Base-by-base conservation (phyloP, 2,329 filamentous ascomycete species). In the Claviceps cyperi region DNA sequence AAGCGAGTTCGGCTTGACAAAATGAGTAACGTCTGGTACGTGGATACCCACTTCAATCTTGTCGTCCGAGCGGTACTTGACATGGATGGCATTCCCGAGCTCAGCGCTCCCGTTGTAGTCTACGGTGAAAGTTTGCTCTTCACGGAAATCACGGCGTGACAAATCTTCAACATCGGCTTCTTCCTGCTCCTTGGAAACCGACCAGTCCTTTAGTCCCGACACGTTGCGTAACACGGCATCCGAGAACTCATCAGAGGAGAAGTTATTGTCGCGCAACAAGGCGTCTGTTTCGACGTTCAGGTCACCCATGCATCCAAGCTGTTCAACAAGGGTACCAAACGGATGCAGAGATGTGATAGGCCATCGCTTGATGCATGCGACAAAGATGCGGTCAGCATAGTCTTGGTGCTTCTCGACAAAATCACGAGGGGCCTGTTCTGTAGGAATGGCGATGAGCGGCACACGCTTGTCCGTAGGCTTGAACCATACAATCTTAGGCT, bases 401-500 rank as follows among this genome's bases (percentile, higher is more conserved):
- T 96, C 88, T 66, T 95, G 88, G 66, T 98, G 92, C 68, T 92
- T 95, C 73, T 98, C 92, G 28, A 98, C 92, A 60, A 98, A 98
- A 69, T 97, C 92, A 37, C 89, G 84, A 19, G 92, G 92, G 8
- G 92, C 92, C 69, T 98, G 92, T 67, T 98, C 92, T 3, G 92
- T 98, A 1, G 92, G 92, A 56, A 98, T 98, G 49, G 92, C 92
- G 66, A 98, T 98, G 57, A 98, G 75, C 47, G 92, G 92, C 46
- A 98, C 92, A 63, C 92, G 88, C 78, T 98, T 97, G 70, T 98
- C 92, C 1, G 92, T 98, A 52, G 92, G 92, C 75, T 98, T 98
- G 74, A 98, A 98, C 92, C 92, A 98, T 41, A 98, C 92, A 69
- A 98, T 98, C 81, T 98, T 98, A 55, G 92, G 92, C 71, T 96